Conservation (phyloP, 2,329 filamentous ascomycete genomes). For the Claviceps purpurea region DNA sequence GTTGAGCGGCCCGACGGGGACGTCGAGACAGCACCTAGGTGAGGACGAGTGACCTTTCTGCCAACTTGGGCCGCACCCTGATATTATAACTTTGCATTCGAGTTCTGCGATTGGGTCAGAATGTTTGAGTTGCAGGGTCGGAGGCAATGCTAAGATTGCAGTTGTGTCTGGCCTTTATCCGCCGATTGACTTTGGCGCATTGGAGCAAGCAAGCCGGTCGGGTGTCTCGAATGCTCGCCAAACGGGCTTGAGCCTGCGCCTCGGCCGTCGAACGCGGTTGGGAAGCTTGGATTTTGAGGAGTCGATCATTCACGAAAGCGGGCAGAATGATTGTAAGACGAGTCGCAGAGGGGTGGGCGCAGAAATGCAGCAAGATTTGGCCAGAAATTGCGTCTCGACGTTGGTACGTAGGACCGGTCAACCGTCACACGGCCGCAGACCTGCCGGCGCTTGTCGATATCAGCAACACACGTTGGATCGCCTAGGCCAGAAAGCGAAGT, state of each 20-base stretch:
- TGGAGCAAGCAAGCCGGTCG: not conserved
- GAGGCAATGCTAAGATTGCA: not conserved
- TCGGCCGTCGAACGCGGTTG: too few species aligned
- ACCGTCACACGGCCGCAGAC: not conserved
- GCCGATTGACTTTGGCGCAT: not conserved
- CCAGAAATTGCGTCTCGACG: not conserved
- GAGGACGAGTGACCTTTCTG: slow-evolving; percentile 21
- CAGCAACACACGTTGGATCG: not conserved
- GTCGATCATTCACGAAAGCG: not conserved
- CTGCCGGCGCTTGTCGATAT: not conserved
- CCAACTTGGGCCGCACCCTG: slow-evolving; percentile 26
- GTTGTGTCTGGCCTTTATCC: not conserved
- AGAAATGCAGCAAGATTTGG: not conserved
- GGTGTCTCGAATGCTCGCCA: too few species aligned
- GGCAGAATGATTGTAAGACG: not conserved
- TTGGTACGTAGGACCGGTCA: not conserved
- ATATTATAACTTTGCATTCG: slow-evolving; percentile 23
- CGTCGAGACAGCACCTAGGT: slow-evolving; percentile 20
- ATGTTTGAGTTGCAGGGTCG: not conserved
- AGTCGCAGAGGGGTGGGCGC: not conserved
- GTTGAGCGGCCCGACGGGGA: slow-evolving; percentile 17
- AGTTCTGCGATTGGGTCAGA: slow-evolving; percentile 10
- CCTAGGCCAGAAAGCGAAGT: not conserved
- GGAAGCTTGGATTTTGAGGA: not conserved
- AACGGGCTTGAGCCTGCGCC: too few species aligned